phyloP scores from a whole-genome alignment of 2,329 filamentous ascomycete species.

The Phyllosticta citribraziliensis region DNA sequence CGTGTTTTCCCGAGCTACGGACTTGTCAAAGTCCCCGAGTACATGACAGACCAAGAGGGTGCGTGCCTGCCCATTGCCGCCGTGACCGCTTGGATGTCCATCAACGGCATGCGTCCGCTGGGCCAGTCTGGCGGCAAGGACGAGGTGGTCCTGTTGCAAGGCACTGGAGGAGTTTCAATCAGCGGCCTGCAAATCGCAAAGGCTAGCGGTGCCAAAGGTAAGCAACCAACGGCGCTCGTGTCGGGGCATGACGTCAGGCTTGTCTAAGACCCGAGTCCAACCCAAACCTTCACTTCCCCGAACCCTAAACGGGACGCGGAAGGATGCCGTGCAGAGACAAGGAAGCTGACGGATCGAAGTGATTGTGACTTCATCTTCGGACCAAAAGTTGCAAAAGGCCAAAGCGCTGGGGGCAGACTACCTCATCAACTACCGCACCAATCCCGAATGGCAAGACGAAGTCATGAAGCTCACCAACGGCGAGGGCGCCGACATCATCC shows the following conservation, averaged over 20 bases:
- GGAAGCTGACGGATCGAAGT: constrained; percentile 20
- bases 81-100: constrained; percentile 56
- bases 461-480: constrained; percentile 39
- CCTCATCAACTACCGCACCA: constrained; percentile 51
- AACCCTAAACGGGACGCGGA: background rate
- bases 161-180: constrained; percentile 35
- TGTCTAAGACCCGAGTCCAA: background rate
- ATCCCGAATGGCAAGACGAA: constrained; percentile 49
- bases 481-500: constrained; percentile 38
- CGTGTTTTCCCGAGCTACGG: constrained; percentile 49
- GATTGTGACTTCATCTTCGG: constrained; percentile 26
- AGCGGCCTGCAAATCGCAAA: constrained; percentile 32
- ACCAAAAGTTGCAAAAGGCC: constrained; percentile 29
- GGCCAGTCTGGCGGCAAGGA: constrained; percentile 39
- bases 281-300: background rate
- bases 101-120: constrained; percentile 50
- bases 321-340: background rate
- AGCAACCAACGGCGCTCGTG: background rate
- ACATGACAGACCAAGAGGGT: constrained; percentile 51
- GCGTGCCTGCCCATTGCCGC: constrained; percentile 51
- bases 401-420: constrained; percentile 48
- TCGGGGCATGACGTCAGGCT: background rate
- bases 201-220: constrained; percentile 31
- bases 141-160: constrained; percentile 31
- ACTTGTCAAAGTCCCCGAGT: constrained; percentile 47